Percentiles rank a stretch among this genome's conserved stretches.
Conservation (phyloP, 768 basidiomycete species). For the Agrocybe pediades region DNA sequence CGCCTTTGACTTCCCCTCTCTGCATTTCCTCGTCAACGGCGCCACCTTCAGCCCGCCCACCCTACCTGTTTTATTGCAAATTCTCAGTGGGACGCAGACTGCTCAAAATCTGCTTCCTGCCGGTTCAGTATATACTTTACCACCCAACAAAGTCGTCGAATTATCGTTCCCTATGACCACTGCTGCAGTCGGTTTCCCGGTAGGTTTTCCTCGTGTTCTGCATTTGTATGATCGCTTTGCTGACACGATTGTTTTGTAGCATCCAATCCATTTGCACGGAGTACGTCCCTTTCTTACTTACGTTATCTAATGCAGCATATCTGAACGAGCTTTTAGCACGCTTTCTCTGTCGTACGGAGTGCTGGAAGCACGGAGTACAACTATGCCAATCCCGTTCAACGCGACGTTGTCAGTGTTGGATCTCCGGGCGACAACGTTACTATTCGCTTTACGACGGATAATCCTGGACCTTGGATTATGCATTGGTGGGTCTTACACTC, state of each 20-base stretch:
- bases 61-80: constrained; percentile 48
- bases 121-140: constrained; percentile 44
- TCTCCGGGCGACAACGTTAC: constrained; percentile 38
- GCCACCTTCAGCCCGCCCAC: constrained; percentile 34
- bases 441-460: constrained; percentile 63
- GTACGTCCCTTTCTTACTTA: constrained; percentile 18
- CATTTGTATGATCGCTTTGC: neutral
- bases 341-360: constrained; percentile 41
- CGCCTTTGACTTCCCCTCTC: constrained; percentile 19
- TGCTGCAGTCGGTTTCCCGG: constrained; percentile 33
- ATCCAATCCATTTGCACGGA: constrained; percentile 48
- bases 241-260: constrained; percentile 19
- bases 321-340: constrained; percentile 24
- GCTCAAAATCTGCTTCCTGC: constrained; percentile 37
- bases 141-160: constrained; percentile 47
- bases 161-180: constrained; percentile 40
- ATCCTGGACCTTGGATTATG: constrained; percentile 56
- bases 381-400: constrained; percentile 48
- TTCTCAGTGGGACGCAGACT: constrained; percentile 37
- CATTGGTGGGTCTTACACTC: constrained; percentile 26
- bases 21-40: constrained; percentile 35
- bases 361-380: constrained; percentile 39
- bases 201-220: constrained; percentile 18
- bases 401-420: constrained; percentile 39
- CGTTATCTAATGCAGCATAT: neutral